Base-by-base conservation (phyloP, 805 yeast species). In the Ogataea nonfermentans region DNA sequence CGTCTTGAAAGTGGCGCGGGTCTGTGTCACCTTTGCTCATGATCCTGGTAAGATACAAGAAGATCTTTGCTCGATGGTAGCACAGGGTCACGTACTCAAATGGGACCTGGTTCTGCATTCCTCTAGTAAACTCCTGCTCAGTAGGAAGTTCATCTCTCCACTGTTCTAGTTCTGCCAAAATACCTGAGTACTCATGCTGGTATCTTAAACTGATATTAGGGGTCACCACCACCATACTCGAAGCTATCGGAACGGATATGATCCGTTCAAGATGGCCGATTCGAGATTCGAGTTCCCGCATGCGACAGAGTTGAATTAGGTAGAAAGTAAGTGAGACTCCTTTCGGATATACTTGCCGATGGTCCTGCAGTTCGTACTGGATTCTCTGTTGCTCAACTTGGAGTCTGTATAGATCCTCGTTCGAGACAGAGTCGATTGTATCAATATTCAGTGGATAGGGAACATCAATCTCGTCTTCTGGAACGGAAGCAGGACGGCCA, bases 371-470 rank as follows among this genome's bases (percentile, higher is more conserved):
- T 17, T 46, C 35, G 36, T 37, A 41, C 25, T 46, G 48, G 16
- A 43, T 4, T 9, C 34, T 20, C 23, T 46, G 50, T 13, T 46
- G 50, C 19, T 44, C 37, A 6, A 41, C 13, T 25, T 46, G 50
- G 10, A 46, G 34, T 15, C 38, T 20, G 32, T 30, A 33, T 25
- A 47, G 24, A 11, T 40, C 44, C 10, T 35, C 31, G 31, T 35
- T 36, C 6, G 40, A 14, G 16, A 37, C 11, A 2, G 28, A 15
- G 1, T 30, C 36, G 9, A 40, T 16, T 8, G 41, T 35, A 15
- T 43, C 47, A 24, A 43, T 35, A 26, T 43, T 43, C n/a, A 43
- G 27, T 20, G 50, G 48, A 27, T 48, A 48, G 7, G 52, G 49
- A 4, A 46, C 50, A 23, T 46, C 50, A 9, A 48, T 48, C 23